Evolutionary conservation across 2,329 filamentous ascomycete genomes (phyloP).

Genomic region (Hypoxylon sp.): DNA sequence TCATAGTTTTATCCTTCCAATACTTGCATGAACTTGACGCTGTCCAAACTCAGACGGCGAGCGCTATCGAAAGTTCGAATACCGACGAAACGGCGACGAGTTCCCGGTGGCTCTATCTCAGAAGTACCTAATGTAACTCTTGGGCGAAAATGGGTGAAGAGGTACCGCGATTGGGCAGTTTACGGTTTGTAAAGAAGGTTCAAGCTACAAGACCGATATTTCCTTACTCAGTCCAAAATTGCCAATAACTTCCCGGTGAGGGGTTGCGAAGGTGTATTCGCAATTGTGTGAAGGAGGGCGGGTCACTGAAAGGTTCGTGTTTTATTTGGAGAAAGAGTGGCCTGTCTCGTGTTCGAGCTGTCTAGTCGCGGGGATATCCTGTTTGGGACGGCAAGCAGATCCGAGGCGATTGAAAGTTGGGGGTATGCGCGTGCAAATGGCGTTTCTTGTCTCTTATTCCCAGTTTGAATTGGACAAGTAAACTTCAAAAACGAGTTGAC

Average conservation of each 20-base stretch:
- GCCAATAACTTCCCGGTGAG: slow-evolving; percentile 28
- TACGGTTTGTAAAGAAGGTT: slow-evolving; percentile 35
- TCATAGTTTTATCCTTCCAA: slow-evolving; percentile 48
- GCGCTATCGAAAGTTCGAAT: slow-evolving; percentile 20
- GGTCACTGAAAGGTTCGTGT: slow-evolving; percentile 9
- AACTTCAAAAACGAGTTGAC: slow-evolving; percentile 23
- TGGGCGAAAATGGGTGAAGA: slow-evolving; percentile 3
- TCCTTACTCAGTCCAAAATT: slow-evolving; percentile 22
- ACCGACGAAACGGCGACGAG: slow-evolving; percentile 23
- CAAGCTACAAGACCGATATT: slow-evolving; percentile 27
- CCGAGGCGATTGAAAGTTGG: slow-evolving; percentile 31
- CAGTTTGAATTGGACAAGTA: slow-evolving; percentile 23
- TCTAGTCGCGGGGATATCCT: slow-evolving; percentile 23
- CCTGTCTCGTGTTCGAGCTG: slow-evolving; percentile 34
- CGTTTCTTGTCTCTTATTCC: slow-evolving; percentile 28
- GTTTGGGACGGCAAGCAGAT: slow-evolving; percentile 33
- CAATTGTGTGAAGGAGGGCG: slow-evolving; percentile 24
- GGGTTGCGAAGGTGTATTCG: slow-evolving; percentile 31
- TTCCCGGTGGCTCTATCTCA: slow-evolving; percentile 14
- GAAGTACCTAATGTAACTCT: slow-evolving; percentile 31
- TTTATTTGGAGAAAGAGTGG: slow-evolving; percentile 22
- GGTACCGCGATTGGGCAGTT: slow-evolving; percentile 21
- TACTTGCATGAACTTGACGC: slow-evolving; percentile 42
- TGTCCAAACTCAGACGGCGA: slow-evolving; percentile 25
- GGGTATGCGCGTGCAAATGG: slow-evolving; percentile 25